Evolutionary conservation across 129 eudicot species (phyloP).

Genomic region (Flaveria ramosissima): DNA sequence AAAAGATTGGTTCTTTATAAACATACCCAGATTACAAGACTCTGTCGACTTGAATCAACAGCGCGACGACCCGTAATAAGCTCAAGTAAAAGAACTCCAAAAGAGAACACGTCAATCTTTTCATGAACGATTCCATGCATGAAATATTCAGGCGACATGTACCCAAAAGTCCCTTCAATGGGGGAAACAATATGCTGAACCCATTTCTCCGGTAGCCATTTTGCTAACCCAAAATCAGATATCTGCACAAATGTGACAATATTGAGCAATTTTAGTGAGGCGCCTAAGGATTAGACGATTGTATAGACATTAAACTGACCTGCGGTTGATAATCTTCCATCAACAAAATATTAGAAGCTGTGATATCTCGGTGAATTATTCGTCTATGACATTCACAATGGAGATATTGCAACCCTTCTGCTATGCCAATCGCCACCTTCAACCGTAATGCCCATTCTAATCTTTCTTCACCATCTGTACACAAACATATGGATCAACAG

Average conservation of each 20-base stretch:
- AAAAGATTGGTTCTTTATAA: not conserved
- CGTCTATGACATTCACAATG: constrained; percentile 84
- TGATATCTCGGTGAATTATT: constrained; percentile 88
- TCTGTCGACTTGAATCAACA: constrained; percentile 79
- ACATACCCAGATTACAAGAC: constrained; percentile 95
- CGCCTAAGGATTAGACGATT: not conserved
- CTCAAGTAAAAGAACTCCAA: constrained; percentile 88
- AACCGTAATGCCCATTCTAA: constrained; percentile 71
- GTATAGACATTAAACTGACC: constrained; percentile 39
- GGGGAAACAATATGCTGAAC: constrained; percentile 80
- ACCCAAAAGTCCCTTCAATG: constrained; percentile 97
- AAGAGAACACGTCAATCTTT: constrained; percentile 93
- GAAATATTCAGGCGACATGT: constrained; percentile 98
- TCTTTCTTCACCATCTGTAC: constrained; percentile 38
- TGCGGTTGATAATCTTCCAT: constrained; percentile 77
- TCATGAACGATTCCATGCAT: constrained; percentile 96
- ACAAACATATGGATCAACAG: constrained; percentile 3
- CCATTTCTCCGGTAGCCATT: constrained; percentile 99
- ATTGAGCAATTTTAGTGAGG: not conserved
- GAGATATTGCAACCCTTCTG: constrained; percentile 84
- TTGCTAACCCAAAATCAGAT: constrained; percentile 98
- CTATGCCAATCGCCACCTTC: constrained; percentile 80
- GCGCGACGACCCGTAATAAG: constrained; percentile 96
- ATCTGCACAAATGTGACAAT: constrained; percentile 49
- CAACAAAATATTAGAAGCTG: constrained; percentile 86